Conservation (phyloP, 371 early-diverging fungal species). For the Apophysomyces ossiformis region DNA sequence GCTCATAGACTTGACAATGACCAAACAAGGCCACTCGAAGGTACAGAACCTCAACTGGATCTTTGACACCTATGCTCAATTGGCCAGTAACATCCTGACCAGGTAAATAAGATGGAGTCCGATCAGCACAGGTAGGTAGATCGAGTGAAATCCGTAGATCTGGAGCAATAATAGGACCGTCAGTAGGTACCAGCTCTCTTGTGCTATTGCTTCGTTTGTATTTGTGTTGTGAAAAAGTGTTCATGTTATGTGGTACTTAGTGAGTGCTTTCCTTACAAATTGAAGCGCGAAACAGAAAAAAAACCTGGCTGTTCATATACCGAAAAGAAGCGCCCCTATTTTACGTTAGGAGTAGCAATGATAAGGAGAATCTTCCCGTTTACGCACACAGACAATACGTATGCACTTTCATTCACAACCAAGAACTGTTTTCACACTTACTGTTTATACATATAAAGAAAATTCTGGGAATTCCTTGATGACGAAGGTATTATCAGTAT, state of each 20-base stretch:
- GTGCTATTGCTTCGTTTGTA: background rate
- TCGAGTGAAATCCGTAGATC: background rate
- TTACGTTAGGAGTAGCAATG: no score
- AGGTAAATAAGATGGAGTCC: background rate
- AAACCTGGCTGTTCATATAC: no score
- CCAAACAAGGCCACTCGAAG: slow-evolving; percentile 19
- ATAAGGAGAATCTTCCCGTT: no score
- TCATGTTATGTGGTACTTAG: background rate
- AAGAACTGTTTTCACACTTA: no score
- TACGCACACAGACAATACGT: no score
- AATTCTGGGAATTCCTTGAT: no score
- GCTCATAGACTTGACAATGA: slow-evolving; percentile 18
- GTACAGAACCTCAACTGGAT: slow-evolving; percentile 13
- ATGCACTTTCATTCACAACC: no score
- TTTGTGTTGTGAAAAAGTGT: background rate
- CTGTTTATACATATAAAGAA: no score
- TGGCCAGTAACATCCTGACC: slow-evolving; percentile 1
- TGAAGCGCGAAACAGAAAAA: no score
- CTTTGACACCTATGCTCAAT: background rate
- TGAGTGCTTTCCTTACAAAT: background rate
- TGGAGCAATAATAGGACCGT: background rate
- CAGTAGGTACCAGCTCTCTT: background rate
- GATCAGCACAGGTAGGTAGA: background rate
- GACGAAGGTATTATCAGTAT: no score
- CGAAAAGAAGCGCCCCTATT: no score